A percentile compares a stretch with the other conserved stretches of the same genome.
Conservation (phyloP, 176 grass and related monocot genomes). For the Triticum urartu region DNA sequence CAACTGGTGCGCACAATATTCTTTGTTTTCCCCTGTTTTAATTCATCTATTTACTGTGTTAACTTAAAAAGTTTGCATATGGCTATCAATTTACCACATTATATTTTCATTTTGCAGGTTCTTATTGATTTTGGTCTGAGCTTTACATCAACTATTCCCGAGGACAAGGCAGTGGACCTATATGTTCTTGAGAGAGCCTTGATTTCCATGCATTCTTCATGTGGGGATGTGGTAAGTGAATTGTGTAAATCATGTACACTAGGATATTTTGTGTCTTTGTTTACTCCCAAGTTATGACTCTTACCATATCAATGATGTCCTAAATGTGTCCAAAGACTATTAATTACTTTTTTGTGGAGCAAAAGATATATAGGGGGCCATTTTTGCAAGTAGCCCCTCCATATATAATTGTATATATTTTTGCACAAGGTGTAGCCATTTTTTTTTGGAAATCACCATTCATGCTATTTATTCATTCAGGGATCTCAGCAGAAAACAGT, state of each 20-base stretch:
- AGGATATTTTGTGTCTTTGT: neutral
- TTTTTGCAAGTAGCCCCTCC: neutral
- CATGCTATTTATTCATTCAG: too few relatives aligned
- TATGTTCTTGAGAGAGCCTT: slow-evolving; percentile 97
- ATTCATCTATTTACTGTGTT: slow-evolving; percentile 22
- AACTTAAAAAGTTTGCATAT: neutral
- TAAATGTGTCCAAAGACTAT: neutral
- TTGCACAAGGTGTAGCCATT: neutral
- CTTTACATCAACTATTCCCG: slow-evolving; percentile 82
- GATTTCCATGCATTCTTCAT: slow-evolving; percentile 96
- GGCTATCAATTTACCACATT: neutral
- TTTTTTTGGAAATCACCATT: too few relatives aligned
- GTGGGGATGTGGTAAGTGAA: slow-evolving; percentile 74
- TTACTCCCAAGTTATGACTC: neutral
- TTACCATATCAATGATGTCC: neutral
- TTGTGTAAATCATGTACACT: neutral
- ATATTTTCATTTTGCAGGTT: slow-evolving; percentile 51
- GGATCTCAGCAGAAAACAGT: too few relatives aligned
- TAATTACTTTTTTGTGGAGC: neutral
- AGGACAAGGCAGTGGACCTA: slow-evolving; percentile 94
- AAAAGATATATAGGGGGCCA: neutral
- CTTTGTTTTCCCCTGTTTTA: neutral
- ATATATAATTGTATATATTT: neutral
- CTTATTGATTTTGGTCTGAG: slow-evolving; percentile 98
- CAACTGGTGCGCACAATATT: slow-evolving; percentile 49